Evolutionary conservation across 2,329 filamentous ascomycete species (phyloP).

Genomic region (Alternaria arborescens): DNA sequence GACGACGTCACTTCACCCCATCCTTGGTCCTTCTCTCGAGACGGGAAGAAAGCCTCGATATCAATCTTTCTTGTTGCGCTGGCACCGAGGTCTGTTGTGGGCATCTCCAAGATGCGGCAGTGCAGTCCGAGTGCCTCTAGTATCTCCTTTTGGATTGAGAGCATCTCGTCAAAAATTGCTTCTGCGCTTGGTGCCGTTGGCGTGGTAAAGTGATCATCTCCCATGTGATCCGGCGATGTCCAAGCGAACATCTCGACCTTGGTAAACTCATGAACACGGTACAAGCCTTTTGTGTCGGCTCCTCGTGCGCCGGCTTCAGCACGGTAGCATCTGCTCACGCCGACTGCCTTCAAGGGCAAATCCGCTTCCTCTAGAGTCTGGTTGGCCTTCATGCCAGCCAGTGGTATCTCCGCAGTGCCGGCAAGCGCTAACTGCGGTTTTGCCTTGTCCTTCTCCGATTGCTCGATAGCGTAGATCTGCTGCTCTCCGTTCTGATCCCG

Average conservation of each 20-base stretch:
- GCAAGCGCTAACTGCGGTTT: slow-evolving; percentile 78
- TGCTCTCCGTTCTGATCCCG: slow-evolving; percentile 90
- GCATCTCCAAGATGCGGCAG: slow-evolving; percentile 94
- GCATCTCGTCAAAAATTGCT: slow-evolving; percentile 81
- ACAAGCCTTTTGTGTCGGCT: slow-evolving; percentile 90
- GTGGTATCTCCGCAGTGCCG: slow-evolving; percentile 92
- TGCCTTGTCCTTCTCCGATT: slow-evolving; percentile 66
- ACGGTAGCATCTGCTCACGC: slow-evolving; percentile 90
- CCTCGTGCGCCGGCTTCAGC: slow-evolving; percentile 93
- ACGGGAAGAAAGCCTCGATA: slow-evolving; percentile 94
- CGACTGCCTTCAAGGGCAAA: slow-evolving; percentile 81
- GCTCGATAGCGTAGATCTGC: slow-evolving; percentile 84
- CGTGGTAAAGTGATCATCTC: slow-evolving; percentile 44
- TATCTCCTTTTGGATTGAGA: slow-evolving; percentile 86
- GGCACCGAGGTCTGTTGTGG: slow-evolving; percentile 84
- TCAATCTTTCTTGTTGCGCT: slow-evolving; percentile 87
- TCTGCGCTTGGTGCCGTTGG: slow-evolving; percentile 55
- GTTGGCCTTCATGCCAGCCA: slow-evolving; percentile 88
- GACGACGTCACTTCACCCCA: slow-evolving; percentile 95
- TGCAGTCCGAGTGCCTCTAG: slow-evolving; percentile 78
- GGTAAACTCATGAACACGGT: slow-evolving; percentile 97
- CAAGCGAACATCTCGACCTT: slow-evolving; percentile 99
- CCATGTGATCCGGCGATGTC: slow-evolving; percentile 67
- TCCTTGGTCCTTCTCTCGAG: slow-evolving; percentile 72
- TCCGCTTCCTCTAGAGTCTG: slow-evolving; percentile 69